These are phyloP conservation scores for Colletotrichum sojae DNA, from an alignment of 2,329 filamentous ascomycete genomes.

Conservation along the genomic window DNA sequence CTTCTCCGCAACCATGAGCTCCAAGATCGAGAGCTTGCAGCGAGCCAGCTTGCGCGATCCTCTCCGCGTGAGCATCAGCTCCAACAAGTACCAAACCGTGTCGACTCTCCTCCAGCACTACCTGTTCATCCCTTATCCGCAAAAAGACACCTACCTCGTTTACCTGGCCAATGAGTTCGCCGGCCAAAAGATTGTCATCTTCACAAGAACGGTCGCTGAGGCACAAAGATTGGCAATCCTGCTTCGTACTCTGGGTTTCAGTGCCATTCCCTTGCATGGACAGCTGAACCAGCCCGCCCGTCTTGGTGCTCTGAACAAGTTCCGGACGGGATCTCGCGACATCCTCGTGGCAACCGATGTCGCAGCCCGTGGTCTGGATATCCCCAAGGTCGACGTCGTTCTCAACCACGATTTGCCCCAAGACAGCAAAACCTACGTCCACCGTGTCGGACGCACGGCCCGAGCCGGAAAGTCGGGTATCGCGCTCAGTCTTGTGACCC, in stretches of 20 bases:
- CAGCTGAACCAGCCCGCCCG: conserved; percentile 91
- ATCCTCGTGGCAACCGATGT: conserved; percentile 95
- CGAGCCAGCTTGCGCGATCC: conserved; percentile 90
- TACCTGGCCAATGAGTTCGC: conserved; percentile 88
- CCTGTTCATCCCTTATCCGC: conserved; percentile 85
- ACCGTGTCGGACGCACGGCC: conserved; percentile 89
- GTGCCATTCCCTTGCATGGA: conserved; percentile 92
- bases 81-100: conserved; percentile 91
- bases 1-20: conserved; percentile 95
- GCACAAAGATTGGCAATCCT: conserved; percentile 88
- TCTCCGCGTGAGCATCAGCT: conserved; percentile 84
- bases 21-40: conserved; percentile 93
- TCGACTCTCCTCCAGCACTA: conserved; percentile 89
- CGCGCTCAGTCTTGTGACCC: conserved; percentile 85
- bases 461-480: conserved; percentile 88
- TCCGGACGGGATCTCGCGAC: conserved; percentile 83
- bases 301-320: conserved; percentile 90
- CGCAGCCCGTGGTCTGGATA: conserved; percentile 93
- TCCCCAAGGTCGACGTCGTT: conserved; percentile 90
- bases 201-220: conserved; percentile 92
- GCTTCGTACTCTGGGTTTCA: conserved; percentile 86
- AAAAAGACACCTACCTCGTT: conserved; percentile 92
- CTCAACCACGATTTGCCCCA: conserved; percentile 88
- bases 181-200: conserved; percentile 90
- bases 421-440: conserved; percentile 92